Percentiles rank a stretch among this genome's conserved stretches.
These are phyloP conservation scores for Acephala macrosclerotiorum DNA, from an alignment of 2,329 filamentous ascomycete species.

Conservation along the genomic window DNA sequence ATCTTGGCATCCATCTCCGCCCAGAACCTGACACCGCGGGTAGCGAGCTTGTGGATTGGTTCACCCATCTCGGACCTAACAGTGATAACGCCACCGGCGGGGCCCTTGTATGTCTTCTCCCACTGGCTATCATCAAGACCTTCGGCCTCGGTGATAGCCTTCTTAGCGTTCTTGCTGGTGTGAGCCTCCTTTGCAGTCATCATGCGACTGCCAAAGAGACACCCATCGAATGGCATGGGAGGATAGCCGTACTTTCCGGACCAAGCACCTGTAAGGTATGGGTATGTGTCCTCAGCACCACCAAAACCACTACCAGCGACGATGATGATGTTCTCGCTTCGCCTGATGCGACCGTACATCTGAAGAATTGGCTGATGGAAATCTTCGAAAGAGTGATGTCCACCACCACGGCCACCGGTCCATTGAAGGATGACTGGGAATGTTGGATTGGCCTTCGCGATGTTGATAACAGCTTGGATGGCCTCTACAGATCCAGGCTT, in stretches of 20 bases:
- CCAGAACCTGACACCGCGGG: conserved; percentile 95
- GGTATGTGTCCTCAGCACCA: conserved; percentile 88
- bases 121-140: conserved; percentile 84
- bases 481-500: conserved; percentile 91
- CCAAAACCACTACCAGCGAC: conserved; percentile 93
- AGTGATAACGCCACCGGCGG: conserved; percentile 92
- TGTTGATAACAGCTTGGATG: conserved; percentile 89
- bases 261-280: conserved; percentile 90
- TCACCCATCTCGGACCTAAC: conserved; percentile 99
- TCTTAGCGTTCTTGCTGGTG: conserved; percentile 86
- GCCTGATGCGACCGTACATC: conserved; percentile 89
- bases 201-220: conserved; percentile 89
- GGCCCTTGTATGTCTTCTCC: conserved; percentile 93
- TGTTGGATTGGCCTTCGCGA: conserved; percentile 90
- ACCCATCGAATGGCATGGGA: conserved; percentile 93
- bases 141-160: conserved; percentile 86
- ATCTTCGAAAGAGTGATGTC: conserved; percentile 94
- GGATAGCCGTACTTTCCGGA: conserved; percentile 87
- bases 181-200: conserved; percentile 95
- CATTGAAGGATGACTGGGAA: conserved; percentile 95
- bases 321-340: conserved; percentile 85
- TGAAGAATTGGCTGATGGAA: conserved; percentile 91
- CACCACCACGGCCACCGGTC: conserved; percentile 93
- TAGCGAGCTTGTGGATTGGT: conserved; percentile 98
- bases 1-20: conserved; percentile 99